Conservation (phyloP, 352 stramenopile species). For the Globisporangium iwayamae region DNA sequence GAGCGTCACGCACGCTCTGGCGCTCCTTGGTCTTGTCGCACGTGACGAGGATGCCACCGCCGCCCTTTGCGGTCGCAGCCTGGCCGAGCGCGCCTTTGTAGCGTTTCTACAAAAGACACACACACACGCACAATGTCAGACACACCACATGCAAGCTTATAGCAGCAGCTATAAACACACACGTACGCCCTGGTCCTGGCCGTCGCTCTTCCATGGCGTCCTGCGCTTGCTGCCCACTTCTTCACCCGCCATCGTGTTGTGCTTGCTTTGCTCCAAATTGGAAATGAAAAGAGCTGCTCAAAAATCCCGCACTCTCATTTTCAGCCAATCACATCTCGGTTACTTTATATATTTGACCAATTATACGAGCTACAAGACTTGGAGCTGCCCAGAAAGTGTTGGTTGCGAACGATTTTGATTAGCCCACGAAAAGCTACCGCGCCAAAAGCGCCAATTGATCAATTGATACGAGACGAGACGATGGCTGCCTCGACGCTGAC, state of each 20-base stretch:
- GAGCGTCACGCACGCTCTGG: slow-evolving; percentile 62
- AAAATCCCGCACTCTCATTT: slow-evolving; percentile 7
- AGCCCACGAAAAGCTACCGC: background rate
- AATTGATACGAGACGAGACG: background rate
- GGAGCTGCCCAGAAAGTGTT: slow-evolving; percentile 13
- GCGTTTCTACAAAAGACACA: slow-evolving; percentile 34
- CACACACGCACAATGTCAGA: background rate
- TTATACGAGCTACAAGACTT: background rate
- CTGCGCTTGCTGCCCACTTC: slow-evolving; percentile 42
- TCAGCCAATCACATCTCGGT: slow-evolving; percentile 20
- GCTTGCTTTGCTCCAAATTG: slow-evolving; percentile 8
- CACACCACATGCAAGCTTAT: too few relatives aligned
- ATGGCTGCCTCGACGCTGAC: slow-evolving; percentile 45
- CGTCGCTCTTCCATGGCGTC: slow-evolving; percentile 48
- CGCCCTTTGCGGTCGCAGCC: slow-evolving; percentile 58
- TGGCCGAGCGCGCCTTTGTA: slow-evolving; percentile 46
- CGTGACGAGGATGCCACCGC: slow-evolving; percentile 58
- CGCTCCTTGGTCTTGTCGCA: slow-evolving; percentile 78
- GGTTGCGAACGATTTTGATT: slow-evolving; percentile 3
- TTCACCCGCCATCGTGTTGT: slow-evolving; percentile 25
- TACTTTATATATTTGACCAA: slow-evolving; percentile 19
- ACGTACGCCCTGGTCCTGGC: slow-evolving; percentile 9
- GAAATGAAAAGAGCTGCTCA: background rate
- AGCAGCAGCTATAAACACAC: background rate
- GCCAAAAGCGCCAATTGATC: slow-evolving; percentile 1